These are phyloP conservation scores for Pontederia crassipes DNA, from an alignment of 176 grass and related monocot species.

Conservation along the genomic window DNA sequence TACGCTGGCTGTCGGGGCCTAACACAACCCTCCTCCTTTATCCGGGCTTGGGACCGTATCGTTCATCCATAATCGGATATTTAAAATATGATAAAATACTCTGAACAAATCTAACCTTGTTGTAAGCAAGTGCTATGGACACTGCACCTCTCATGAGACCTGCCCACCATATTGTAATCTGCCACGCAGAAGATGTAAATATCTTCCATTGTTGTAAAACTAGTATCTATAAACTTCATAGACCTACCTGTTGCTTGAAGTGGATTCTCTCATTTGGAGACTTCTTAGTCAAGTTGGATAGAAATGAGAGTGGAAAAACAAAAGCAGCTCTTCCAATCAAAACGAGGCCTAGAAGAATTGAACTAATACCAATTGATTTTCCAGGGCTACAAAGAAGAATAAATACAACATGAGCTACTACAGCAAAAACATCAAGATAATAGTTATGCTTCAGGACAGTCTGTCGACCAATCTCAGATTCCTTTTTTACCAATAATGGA, in stretches of 20 bases:
- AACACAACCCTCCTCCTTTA: too few species aligned
- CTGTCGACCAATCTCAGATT: background rate
- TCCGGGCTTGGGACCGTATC: too few species aligned
- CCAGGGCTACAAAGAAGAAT: conserved; percentile 47
- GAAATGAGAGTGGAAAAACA: conserved; percentile 93
- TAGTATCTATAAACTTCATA: conserved; percentile 2
- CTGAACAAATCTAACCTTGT: conserved; percentile 42
- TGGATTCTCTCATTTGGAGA: conserved; percentile 50
- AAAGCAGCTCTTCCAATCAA: conserved; percentile 91
- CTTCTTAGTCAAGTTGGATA: conserved; percentile 94
- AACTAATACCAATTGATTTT: conserved; percentile 75
- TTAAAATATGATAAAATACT: too few species aligned
- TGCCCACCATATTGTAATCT: conserved; percentile 97
- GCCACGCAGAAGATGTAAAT: conserved; percentile 3
- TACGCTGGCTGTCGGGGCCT: too few species aligned
- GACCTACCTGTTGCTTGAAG: conserved; percentile 67
- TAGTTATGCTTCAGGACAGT: too few species aligned
- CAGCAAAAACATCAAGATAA: background rate
- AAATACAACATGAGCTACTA: background rate
- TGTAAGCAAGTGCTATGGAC: conserved; percentile 96
- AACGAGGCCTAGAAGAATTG: conserved; percentile 81
- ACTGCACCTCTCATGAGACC: conserved; percentile 99
- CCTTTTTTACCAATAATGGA: too few species aligned
- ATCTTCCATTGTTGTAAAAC: conserved; percentile 2
- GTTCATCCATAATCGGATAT: too few species aligned